These are phyloP conservation scores for Arthrobotrys sphaeroides DNA, from an alignment of 2,329 filamentous ascomycete species.

Conservation along the genomic window DNA sequence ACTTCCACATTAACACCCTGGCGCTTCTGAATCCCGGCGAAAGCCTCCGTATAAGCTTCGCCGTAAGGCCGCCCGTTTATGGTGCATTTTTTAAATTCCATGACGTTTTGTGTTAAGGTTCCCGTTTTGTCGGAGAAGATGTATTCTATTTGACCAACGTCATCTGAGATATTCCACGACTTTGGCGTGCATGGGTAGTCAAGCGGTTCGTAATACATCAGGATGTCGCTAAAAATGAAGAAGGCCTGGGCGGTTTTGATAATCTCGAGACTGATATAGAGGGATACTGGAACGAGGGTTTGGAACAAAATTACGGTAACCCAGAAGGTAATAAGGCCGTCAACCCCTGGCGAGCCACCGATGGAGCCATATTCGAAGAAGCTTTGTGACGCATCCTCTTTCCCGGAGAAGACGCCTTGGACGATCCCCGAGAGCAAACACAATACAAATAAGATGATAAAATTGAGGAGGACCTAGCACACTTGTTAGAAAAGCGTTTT, in stretches of 20 bases:
- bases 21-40: constrained; percentile 93
- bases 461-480: constrained; percentile 77
- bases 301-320: constrained; percentile 93
- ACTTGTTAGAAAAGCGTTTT: neutral
- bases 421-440: constrained; percentile 86
- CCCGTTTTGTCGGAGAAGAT: constrained; percentile 97
- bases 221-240: constrained; percentile 95
- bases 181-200: constrained; percentile 97
- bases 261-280: constrained; percentile 97
- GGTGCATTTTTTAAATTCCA: constrained; percentile 99
- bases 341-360: constrained; percentile 75
- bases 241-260: constrained; percentile 90
- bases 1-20: constrained; percentile 85
- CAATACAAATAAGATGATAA: constrained; percentile 86
- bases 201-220: constrained; percentile 96
- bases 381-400: constrained; percentile 75
- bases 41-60: constrained; percentile 96
- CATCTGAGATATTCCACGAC: constrained; percentile 98
- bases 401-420: constrained; percentile 82
- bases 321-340: constrained; percentile 97
- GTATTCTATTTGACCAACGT: constrained; percentile 97
- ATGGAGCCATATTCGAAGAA: constrained; percentile 89
- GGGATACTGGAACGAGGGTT: constrained; percentile 97
- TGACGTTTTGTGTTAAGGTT: constrained; percentile 88
- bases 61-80: constrained; percentile 97